Conservation (phyloP, 192 early-diverging fungal species). For the Coemansia sp. region DNA sequence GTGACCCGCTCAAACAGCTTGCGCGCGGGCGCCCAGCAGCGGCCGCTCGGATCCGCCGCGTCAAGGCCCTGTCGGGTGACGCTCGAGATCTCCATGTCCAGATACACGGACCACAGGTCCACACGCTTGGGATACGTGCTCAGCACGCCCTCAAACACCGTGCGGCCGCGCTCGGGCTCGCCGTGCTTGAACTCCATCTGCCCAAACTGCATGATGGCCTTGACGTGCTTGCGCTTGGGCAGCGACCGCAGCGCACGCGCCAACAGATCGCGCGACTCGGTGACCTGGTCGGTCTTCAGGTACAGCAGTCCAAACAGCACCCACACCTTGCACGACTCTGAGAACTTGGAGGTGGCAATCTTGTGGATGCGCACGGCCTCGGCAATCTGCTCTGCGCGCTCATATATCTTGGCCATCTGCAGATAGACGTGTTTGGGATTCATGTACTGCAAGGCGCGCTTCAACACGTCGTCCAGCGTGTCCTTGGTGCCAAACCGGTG, state of each 20-base stretch:
- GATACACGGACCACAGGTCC: constrained; percentile 95
- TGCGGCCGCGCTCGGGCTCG: constrained; percentile 94
- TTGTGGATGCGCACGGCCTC: constrained; percentile 67
- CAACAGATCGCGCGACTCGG: constrained; percentile 74
- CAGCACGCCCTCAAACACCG: constrained; percentile 95
- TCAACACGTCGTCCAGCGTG: constrained; percentile 74
- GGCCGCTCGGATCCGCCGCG: constrained; percentile 9
- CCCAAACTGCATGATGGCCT: constrained; percentile 92
- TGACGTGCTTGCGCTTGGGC: constrained; percentile 93
- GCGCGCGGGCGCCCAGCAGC: constrained; percentile 44
- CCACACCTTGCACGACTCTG: constrained; percentile 89
- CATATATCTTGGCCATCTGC: constrained; percentile 86
- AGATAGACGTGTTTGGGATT: constrained; percentile 88
- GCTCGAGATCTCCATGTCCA: constrained; percentile 91
- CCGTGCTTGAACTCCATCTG: constrained; percentile 98
- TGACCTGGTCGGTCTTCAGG: constrained; percentile 63
- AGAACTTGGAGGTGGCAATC: constrained; percentile 79
- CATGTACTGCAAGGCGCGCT: constrained; percentile 77
- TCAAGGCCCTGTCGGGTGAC: constrained; percentile 24
- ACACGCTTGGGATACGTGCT: constrained; percentile 87
- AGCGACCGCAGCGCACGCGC: constrained; percentile 75
- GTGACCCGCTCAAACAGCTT: constrained; percentile 87
- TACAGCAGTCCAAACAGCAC: constrained; percentile 77
- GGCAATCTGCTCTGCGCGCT: constrained; percentile 70
- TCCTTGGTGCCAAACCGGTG: constrained; percentile 88